Base-by-base conservation (phyloP, 768 basidiomycete genomes). In the Boletus vinaceobasis region DNA sequence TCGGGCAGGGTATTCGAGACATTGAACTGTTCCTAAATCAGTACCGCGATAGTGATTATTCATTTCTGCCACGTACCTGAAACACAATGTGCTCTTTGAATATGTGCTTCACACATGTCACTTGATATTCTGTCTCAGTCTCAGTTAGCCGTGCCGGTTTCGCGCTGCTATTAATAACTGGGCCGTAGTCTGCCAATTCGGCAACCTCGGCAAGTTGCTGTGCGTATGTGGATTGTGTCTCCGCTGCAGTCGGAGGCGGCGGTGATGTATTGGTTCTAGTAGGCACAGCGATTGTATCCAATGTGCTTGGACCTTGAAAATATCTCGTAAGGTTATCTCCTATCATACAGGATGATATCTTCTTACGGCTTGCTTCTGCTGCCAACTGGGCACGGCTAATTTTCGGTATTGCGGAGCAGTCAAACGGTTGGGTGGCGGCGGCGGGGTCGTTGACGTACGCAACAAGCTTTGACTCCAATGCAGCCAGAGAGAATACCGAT, bases 111-210 rank as follows among this genome's bases (percentile, higher is more conserved):
- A 97, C 91, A 62, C 91, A 92, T 10, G 89, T 85, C 44, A 98
- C 96, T 66, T 97, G 93, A 68, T 98, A 99, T 74, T 98, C 97
- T 5, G 94, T 98, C 74, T 98, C 97, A 64, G 83, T 89, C 74
- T 99, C 97, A 14, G 97, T 98, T 54, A 98, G 84, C 58, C 88
- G 90, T 23, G 80, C 74, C 11, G 88, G 86, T 61, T 85, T 90
- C 36, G 80, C 59, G 59, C 84, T 90, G 79, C 93, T 98, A 73
- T 87, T 93, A 66, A 95, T 78, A 48, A 97, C 84, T 46, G 88
- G 71, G 10, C 97, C 97, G 70, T 96, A 98, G 8, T 78, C 74
- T 5, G 81, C 81, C 55, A 99, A 83, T 65, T 98, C 91, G 21
- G 94, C 87, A 27, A 98, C 86, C 50, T 88, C 88, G 2, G 85